A percentile compares a stretch with the other conserved stretches of the same genome.
Evolutionary conservation across 192 early-diverging fungal genomes (phyloP).

Genomic region (Chytriomyces hyalinus): DNA sequence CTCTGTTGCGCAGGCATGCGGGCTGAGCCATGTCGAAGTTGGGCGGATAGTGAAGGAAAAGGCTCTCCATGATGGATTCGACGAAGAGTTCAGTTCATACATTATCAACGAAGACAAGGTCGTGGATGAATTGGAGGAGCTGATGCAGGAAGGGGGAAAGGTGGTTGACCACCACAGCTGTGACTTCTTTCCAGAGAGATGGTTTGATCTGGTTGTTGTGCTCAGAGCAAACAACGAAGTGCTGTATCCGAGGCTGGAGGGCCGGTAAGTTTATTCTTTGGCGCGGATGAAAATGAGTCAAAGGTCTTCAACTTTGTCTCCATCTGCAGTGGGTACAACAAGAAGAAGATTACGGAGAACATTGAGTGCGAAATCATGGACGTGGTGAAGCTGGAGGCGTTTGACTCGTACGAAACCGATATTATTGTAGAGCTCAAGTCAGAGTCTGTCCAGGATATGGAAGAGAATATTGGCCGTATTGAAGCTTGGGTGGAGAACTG

Average conservation of each 20-base stretch:
- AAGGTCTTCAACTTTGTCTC: no score
- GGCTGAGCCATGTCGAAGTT: slow-evolving; percentile 81
- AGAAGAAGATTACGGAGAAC: slow-evolving; percentile 89
- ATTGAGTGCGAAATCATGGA: slow-evolving; percentile 98
- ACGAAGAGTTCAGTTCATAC: slow-evolving; percentile 86
- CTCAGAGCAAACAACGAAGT: slow-evolving; percentile 78
- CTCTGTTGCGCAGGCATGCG: slow-evolving; percentile 74
- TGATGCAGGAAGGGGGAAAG: slow-evolving; percentile 79
- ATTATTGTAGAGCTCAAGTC: slow-evolving; percentile 82
- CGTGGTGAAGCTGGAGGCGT: slow-evolving; percentile 88
- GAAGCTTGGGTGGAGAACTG: slow-evolving; percentile 60
- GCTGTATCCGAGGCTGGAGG: slow-evolving; percentile 81
- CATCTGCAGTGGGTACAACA: slow-evolving; percentile 60
- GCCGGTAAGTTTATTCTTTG: slow-evolving; percentile 56
- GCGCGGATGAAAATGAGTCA: neutral
- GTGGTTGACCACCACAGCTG: slow-evolving; percentile 95
- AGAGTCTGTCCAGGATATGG: slow-evolving; percentile 88
- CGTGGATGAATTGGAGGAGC: slow-evolving; percentile 88
- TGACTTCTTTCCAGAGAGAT: slow-evolving; percentile 95
- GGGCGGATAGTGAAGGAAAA: slow-evolving; percentile 86
- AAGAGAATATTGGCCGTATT: slow-evolving; percentile 83
- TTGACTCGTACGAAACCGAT: slow-evolving; percentile 78
- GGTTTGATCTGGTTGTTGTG: slow-evolving; percentile 96
- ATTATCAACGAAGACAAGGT: slow-evolving; percentile 94
- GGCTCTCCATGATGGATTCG: slow-evolving; percentile 81